Percentiles rank a stretch among this genome's conserved stretches.
Evolutionary conservation across 176 grass and related monocot genomes (phyloP).

Genomic region (Bonia amplexicaulis): DNA sequence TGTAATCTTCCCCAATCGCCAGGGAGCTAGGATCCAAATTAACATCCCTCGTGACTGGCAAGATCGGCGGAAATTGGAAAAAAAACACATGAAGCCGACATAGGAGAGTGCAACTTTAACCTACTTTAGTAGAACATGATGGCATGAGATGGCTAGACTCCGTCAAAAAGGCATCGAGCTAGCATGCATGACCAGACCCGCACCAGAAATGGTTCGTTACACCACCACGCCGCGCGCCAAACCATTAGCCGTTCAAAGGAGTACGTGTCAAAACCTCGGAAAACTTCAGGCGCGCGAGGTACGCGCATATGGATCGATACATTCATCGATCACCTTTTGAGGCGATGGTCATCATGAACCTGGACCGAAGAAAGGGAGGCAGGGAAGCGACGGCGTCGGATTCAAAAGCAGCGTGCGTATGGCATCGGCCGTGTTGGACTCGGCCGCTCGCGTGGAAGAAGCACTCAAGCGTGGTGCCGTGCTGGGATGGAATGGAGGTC

Average conservation of each 20-base stretch:
- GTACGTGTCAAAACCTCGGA: background rate
- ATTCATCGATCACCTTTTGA: background rate
- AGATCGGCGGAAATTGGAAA: background rate
- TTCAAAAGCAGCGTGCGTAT: slow-evolving; percentile 25
- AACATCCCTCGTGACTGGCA: slow-evolving; percentile 30
- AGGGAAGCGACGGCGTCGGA: background rate
- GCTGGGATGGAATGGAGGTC: background rate
- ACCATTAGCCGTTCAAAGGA: background rate
- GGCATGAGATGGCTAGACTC: slow-evolving; percentile 4
- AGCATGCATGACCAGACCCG: slow-evolving; percentile 2
- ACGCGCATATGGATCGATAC: background rate
- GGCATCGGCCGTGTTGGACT: slow-evolving; percentile 42
- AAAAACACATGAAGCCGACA: slow-evolving; percentile 36
- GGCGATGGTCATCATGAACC: slow-evolving; percentile 20
- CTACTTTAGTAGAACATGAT: background rate
- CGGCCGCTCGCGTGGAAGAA: slow-evolving; percentile 10
- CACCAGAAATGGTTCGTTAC: slow-evolving; percentile 11
- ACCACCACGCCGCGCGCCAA: slow-evolving; percentile 22
- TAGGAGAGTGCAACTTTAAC: slow-evolving; percentile 44
- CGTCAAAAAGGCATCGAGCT: slow-evolving; percentile 34
- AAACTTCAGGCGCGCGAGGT: background rate
- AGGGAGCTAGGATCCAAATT: background rate
- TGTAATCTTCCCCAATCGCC: background rate
- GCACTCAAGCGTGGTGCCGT: background rate
- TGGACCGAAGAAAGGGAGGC: background rate